Evolutionary conservation across 2,329 filamentous ascomycete genomes (phyloP), one percentile per base, ranked within the genome.

Genomic region (Fusarium sp.): DNA sequence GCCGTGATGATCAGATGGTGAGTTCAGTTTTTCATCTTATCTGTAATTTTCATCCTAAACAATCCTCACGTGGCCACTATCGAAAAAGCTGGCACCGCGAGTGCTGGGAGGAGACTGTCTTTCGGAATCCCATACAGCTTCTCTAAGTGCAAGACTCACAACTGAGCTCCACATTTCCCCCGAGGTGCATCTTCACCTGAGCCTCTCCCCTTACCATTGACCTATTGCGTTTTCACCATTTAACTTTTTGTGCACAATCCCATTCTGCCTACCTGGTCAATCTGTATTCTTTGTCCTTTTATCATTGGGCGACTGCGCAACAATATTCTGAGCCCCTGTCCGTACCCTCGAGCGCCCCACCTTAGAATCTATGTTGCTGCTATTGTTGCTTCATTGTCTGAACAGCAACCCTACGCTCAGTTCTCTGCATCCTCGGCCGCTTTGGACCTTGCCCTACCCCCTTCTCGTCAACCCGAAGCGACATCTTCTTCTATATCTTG

Each of bases 371-470:
- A 54, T 62, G 58, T 51, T 44, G 46, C 46, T 58, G 56, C 61
- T 64, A 54, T 69, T 62, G 58, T 71, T 74, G 61, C 66, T 67
- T 67, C 68, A 60, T 67, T 69, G 71, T 77, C 78, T 82, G 76
- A 82, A 79, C 62, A 74, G 67, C 41, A 65, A 63, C 67, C 54
- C 70, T 63, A 63, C 67, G 79, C 82, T 78, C 83, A 96, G 90
- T 85, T 95, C 66, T 94, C 93, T 78, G 89, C 92, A 58, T 94
- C 93, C 67, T 93, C 92, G 73, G 90, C 92, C 78, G 91, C 93
- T 56, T 86, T 94, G 76, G 93, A 97, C 81, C 86, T 97, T 78
- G 92, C 93, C 61, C 86, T 90, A 65, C 89, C 90, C 52, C 89
- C 90, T 66, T 90, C 87, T 64, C 87, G 90, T 48, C 89, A 87